A percentile compares a stretch with the other conserved stretches of the same genome.
Evolutionary conservation across 163 green algal species (phyloP).

Genomic region (Botryococcus braunii): DNA sequence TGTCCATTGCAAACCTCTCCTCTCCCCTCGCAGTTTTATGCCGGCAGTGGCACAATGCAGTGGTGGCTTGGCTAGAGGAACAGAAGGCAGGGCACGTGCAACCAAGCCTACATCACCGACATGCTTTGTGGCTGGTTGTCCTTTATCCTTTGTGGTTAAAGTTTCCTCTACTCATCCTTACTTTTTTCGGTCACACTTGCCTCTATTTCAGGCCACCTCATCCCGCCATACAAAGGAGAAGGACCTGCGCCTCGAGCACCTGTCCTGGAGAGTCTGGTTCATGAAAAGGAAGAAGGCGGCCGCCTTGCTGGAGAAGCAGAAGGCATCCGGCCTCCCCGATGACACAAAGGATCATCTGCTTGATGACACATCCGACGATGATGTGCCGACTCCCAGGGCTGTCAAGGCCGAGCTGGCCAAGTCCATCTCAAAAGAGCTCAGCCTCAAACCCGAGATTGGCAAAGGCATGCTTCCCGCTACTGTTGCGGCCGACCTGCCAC

Average conservation of each 20-base stretch:
- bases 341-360: neutral
- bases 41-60: no score
- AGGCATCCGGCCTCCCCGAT: neutral
- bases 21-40: no score
- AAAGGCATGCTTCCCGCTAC: no score
- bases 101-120: no score
- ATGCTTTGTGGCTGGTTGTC: neutral
- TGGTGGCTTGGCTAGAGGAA: no score
- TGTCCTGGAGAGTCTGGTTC: conserved; percentile 87
- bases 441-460: no score
- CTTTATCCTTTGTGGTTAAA: neutral
- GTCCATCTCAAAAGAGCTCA: no score
- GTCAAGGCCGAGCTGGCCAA: no score
- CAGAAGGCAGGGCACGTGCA: no score
- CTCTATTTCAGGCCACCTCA: conserved; percentile 39
- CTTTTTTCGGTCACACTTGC: neutral
- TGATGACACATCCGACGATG: conserved; percentile 5
- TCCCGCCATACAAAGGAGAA: conserved; percentile 42
- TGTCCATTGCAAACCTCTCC: no score
- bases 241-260: conserved; percentile 77
- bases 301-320: neutral
- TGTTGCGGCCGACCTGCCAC: no score
- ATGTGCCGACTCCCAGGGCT: no score
- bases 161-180: neutral
- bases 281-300: conserved; percentile 63